Evolutionary conservation across 2,329 filamentous ascomycete genomes (phyloP).

Genomic region (Neospermospora avenae): DNA sequence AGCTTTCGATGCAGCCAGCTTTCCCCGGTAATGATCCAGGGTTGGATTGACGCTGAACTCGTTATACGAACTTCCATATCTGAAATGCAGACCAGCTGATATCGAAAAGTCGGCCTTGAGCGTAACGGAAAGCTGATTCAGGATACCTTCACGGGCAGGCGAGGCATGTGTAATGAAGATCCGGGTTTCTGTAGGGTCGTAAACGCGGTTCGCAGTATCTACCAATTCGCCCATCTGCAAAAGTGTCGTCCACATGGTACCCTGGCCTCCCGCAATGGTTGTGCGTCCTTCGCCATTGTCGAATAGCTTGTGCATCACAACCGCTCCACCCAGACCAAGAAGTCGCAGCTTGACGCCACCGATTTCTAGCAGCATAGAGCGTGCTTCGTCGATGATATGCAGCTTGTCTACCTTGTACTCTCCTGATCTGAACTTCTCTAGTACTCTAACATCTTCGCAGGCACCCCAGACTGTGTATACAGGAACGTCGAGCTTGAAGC

Average conservation of each 20-base stretch:
- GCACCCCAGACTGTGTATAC: constrained; percentile 99
- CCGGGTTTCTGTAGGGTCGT: constrained; percentile 95
- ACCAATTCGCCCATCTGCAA: constrained; percentile 98
- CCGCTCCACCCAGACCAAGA: constrained; percentile 88
- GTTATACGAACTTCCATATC: constrained; percentile 98
- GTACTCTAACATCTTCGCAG: constrained; percentile 93
- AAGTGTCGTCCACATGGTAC: constrained; percentile 99
- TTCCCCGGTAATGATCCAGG: constrained; percentile 95
- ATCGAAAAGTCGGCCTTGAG: constrained; percentile 98
- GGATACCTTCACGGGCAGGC: constrained; percentile 88
- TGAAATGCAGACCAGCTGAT: constrained; percentile 95
- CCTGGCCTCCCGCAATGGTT: constrained; percentile 95
- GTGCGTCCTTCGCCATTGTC: constrained; percentile 97
- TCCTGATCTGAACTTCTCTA: constrained; percentile 95
- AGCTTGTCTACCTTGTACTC: constrained; percentile 98
- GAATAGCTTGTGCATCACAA: constrained; percentile 99
- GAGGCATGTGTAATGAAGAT: constrained; percentile 97
- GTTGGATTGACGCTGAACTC: constrained; percentile 99
- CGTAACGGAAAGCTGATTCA: constrained; percentile 96
- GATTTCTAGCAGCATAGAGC: constrained; percentile 90
- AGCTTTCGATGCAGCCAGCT: constrained; percentile 94
- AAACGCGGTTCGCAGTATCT: constrained; percentile 96
- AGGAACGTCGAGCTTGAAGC: constrained; percentile 87
- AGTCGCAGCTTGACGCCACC: constrained; percentile 95
- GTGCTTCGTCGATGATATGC: constrained; percentile 97